Percentiles rank a stretch among this genome's conserved stretches.
phyloP scores from a whole-genome alignment of 2,329 filamentous ascomycete genomes.

The Scedosporium aurantiacum region DNA sequence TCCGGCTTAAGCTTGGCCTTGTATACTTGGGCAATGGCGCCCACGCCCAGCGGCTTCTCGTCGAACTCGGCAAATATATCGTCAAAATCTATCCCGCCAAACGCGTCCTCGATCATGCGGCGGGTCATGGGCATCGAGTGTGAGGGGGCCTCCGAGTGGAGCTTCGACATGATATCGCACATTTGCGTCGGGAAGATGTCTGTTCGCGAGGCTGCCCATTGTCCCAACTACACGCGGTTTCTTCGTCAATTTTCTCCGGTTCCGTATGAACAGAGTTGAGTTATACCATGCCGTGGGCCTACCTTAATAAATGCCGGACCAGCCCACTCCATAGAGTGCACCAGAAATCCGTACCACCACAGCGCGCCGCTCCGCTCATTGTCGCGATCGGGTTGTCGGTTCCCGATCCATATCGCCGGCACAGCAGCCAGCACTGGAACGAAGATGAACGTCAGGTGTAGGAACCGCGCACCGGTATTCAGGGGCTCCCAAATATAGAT shows the following conservation, averaged over 20 bases:
- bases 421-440: conserved; percentile 76
- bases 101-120: conserved; percentile 68
- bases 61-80: conserved; percentile 97
- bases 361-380: conserved; percentile 72
- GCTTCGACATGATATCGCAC: conserved; percentile 84
- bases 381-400: conserved; percentile 48
- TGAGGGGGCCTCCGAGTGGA: conserved; percentile 89
- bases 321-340: conserved; percentile 80
- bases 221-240: conserved; percentile 54
- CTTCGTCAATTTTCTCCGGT: no score
- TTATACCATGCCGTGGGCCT: conserved; percentile 7
- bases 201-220: conserved; percentile 94
- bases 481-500: conserved; percentile 72
- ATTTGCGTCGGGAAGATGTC: conserved; percentile 93
- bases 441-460: conserved; percentile 81
- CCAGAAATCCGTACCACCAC: conserved; percentile 91
- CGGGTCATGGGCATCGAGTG: conserved; percentile 77
- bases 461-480: conserved; percentile 75
- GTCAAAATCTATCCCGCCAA: conserved; percentile 67
- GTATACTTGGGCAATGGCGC: conserved; percentile 96
- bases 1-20: conserved; percentile 81
- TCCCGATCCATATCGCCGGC: conserved; percentile 71
- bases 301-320: conserved; percentile 97
- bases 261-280: not conserved
- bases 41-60: conserved; percentile 78